Base-by-base conservation (phyloP, 2,329 filamentous ascomycete species). In the Biscogniauxia marginata region DNA sequence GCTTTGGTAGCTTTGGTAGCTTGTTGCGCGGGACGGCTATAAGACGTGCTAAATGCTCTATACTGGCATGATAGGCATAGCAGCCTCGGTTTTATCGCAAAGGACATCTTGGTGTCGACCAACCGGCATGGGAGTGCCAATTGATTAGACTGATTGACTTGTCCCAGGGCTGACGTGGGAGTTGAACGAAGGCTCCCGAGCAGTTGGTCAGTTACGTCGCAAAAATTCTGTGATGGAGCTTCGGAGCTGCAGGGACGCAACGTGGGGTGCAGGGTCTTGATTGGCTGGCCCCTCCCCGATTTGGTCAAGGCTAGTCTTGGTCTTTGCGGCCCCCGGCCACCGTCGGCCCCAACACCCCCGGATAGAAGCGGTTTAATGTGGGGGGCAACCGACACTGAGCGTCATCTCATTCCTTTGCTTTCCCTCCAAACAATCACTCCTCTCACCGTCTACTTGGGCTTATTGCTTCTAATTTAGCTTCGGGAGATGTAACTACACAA, bases 41-140 rank as follows among this genome's bases (percentile, higher is more conserved):
- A 74, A 1, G 82, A 78, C 18, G 75, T 73, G 63, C 74, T 74
- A 61, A 85, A 79, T 23, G 74, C 70, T 53, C 79, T 78, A 70
- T 79, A 79, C 74, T 81, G 79, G 70, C 82, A 84, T 50, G 77
- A 57, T 13, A 79, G 67, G 65, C 81, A 84, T 51, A 75, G 63
- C 8, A 78, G 63, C 50, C 71, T 70, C 34, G 69, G 71, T 52
- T 68, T 73, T 25, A 58, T 60, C n/a, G 59, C 59, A 25, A 69
- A 52, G 45, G 62, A 65, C 63, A 68, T 54, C 46, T 11, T 53
- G 18, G 20, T 20, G 13, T 47, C 8, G 49, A 8, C 18, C 22
- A n/a, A 30, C 19, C 16, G 43, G 18, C 21, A n/a, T n/a, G n/a
- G n/a, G 47, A 25, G 23, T 19, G n/a, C 19, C 30, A 46, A 34